Conservation (phyloP, 495 filamentous ascomycete species). For the Penicillium roqueforti region DNA sequence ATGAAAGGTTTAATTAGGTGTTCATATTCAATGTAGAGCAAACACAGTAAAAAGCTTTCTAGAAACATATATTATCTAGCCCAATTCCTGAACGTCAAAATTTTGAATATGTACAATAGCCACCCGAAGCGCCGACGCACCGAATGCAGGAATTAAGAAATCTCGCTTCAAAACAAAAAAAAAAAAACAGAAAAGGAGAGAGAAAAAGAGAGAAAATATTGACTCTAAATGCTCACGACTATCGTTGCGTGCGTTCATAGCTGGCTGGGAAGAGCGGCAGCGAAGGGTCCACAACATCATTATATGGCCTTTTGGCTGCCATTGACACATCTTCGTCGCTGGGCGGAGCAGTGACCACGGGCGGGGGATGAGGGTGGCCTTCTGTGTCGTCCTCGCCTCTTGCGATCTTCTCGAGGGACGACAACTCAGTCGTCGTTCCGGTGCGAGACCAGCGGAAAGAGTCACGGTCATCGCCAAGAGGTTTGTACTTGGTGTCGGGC, state of each 20-base stretch:
- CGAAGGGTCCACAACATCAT: conserved; percentile 47
- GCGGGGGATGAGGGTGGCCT: conserved; percentile 59
- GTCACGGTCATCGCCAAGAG: conserved; percentile 88
- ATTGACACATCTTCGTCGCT: conserved; percentile 39
- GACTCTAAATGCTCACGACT: background rate
- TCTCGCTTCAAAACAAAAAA: conserved; percentile 2
- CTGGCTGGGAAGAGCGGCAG: conserved; percentile 53
- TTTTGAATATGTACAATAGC: conserved; percentile 1
- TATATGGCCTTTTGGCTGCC: conserved; percentile 20
- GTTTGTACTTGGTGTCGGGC: conserved; percentile 88
- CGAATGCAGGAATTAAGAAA: background rate
- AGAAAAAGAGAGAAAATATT: background rate
- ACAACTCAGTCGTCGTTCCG: conserved; percentile 81
- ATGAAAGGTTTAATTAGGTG: background rate
- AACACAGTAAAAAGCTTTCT: background rate
- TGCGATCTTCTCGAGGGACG: conserved; percentile 86
- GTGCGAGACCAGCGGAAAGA: conserved; percentile 90
- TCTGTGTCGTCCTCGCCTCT: conserved; percentile 65
- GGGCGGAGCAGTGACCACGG: conserved; percentile 70
- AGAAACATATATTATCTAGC: background rate
- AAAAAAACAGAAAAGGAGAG: background rate
- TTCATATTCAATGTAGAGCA: background rate
- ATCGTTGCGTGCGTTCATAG: background rate
- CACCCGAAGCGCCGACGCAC: conserved; percentile 1
- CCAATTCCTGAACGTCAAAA: background rate